Conservation (phyloP, 1,284 basidiomycete species). For the Apiotrichum sp. region DNA sequence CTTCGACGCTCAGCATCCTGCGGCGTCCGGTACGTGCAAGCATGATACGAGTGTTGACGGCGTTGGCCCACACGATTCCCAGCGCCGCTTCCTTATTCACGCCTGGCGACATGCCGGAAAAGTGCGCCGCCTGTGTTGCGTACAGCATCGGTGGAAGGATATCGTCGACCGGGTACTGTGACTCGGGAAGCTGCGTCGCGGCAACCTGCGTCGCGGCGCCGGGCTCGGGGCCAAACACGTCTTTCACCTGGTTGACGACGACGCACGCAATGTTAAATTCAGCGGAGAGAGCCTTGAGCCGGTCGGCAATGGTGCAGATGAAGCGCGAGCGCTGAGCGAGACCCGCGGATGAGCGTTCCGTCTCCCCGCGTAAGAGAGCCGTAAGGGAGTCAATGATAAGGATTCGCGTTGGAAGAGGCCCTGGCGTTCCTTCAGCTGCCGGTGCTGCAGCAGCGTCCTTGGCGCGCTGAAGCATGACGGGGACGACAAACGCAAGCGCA, state of each 20-base stretch:
- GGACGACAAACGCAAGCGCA: slow-evolving; percentile 60
- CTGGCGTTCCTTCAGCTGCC: not conserved
- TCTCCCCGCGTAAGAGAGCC: slow-evolving; percentile 61
- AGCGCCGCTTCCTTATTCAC: slow-evolving; percentile 69
- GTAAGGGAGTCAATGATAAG: slow-evolving; percentile 75
- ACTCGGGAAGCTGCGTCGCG: not conserved
- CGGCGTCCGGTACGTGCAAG: slow-evolving; percentile 67
- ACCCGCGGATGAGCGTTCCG: slow-evolving; percentile 44
- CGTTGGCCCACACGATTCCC: slow-evolving; percentile 86
- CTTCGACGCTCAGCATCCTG: slow-evolving; percentile 50
- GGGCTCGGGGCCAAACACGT: slow-evolving; percentile 52
- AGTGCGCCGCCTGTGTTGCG: slow-evolving; percentile 67
- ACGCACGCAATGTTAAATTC: slow-evolving; percentile 64
- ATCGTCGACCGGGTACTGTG: not conserved
- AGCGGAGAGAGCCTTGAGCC: slow-evolving; percentile 63
- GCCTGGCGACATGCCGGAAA: slow-evolving; percentile 56
- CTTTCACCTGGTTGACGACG: slow-evolving; percentile 80
- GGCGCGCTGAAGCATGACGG: slow-evolving; percentile 51
- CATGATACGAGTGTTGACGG: slow-evolving; percentile 75
- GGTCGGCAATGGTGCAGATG: slow-evolving; percentile 59
- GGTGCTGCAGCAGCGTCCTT: not conserved
- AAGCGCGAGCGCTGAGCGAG: slow-evolving; percentile 64
- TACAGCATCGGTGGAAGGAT: slow-evolving; percentile 51
- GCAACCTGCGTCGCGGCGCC: not conserved
- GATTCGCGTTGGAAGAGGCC: slow-evolving; percentile 48